Evolutionary conservation across 2,329 filamentous ascomycete species (phyloP), one percentile per base, ranked within the genome.

Genomic region (Gnomoniopsis sp.): DNA sequence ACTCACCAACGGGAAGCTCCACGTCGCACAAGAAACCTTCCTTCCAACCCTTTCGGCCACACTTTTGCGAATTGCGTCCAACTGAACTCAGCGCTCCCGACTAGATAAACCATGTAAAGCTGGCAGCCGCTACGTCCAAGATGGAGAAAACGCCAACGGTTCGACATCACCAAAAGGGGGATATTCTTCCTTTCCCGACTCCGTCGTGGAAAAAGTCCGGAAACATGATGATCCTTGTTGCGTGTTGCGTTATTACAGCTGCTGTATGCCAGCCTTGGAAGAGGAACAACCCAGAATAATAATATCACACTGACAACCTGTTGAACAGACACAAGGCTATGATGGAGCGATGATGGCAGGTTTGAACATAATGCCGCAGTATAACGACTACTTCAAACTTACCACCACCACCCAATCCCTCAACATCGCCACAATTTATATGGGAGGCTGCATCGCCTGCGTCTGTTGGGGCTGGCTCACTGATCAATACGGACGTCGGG

Each of bases 321-420:
- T 2, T 15, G 1, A n/a, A 19, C 19, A 59, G 57, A 59, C 57
- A 4, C 57, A 55, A 30, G 57, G 57, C 14, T 59, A 59, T n/a
- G 57, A 59, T 38, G 51, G 43, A 7, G 51, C 57, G 0, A 46
- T 59, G 47, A 59, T 59, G 57, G 34, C 46, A 59, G 80, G 79
- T 0, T 72, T 86, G n/a, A 81, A 83, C 57, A 84, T 85, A 58
- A 67, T 85, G n/a, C 79, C 80, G 0, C 77, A 76, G 0, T 86
- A 85, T 64, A 77, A 74, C 0, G 73, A 81, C 41, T 85, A 84
- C 67, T 85, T 86, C 69, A 64, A 76, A 6, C 74, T 85, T 7
- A 83, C 71, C n/a, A 68, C 77, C 0, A 76, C 78, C 0, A 83
- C 81, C 0, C 79, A 74, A 0, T 80, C 78, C 2, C 72, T 86